These are phyloP conservation scores for Corymbia citriodora DNA, from an alignment of 441 rosid species.

Conservation along the genomic window DNA sequence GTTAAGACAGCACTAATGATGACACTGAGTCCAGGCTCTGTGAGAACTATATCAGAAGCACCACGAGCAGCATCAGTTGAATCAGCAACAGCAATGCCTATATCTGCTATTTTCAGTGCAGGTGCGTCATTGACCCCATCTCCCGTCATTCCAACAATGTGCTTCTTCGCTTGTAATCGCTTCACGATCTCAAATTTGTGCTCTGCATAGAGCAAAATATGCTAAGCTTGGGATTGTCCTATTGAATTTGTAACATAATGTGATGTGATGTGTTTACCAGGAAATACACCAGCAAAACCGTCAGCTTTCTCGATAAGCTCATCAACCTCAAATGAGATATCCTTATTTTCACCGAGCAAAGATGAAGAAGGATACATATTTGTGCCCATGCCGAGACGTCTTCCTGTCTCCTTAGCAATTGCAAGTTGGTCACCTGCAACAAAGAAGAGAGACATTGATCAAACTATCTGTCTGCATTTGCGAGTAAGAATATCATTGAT, in stretches of 20 bases:
- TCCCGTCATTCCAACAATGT: not conserved
- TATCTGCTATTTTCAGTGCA: not conserved
- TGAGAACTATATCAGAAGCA: not conserved
- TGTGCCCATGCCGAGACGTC: not conserved
- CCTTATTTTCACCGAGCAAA: not conserved
- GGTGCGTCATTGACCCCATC: slow-evolving; percentile 1
- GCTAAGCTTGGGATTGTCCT: not conserved
- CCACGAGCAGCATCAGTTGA: not conserved
- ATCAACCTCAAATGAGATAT: not conserved
- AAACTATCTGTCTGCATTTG: not conserved
- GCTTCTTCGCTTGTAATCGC: not conserved
- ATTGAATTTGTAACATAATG: not conserved
- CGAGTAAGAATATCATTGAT: not conserved
- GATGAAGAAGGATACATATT: not conserved
- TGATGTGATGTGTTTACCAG: not conserved
- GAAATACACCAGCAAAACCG: not conserved
- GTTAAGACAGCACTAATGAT: not conserved
- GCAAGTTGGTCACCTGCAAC: slow-evolving; percentile 2
- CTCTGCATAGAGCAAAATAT: not conserved
- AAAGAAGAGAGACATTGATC: not conserved
- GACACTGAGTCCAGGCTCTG: not conserved
- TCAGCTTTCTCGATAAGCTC: not conserved
- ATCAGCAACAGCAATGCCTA: slow-evolving; percentile 1
- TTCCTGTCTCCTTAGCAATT: not conserved
- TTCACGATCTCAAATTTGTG: not conserved